Evolutionary conservation across 345 rosid species (phyloP).

Genomic region (Arabidopsis suecica): DNA sequence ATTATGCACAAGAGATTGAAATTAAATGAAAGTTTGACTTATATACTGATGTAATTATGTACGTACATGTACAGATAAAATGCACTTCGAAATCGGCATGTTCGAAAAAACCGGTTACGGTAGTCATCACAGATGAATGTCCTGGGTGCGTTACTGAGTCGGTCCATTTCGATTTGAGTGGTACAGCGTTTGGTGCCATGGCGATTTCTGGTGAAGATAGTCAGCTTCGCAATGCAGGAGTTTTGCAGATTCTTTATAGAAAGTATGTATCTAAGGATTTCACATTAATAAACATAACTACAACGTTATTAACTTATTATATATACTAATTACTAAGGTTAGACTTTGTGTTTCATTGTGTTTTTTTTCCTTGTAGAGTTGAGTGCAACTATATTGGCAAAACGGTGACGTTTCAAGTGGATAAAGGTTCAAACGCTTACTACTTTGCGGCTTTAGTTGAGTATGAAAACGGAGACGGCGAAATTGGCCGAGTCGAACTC

Average conservation of each 20-base stretch:
- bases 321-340: neutral
- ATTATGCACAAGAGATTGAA: neutral
- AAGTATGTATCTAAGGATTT: slow-evolving; percentile 48
- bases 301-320: too few relatives aligned
- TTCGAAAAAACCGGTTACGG: slow-evolving; percentile 59
- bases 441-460: slow-evolving; percentile 57
- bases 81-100: slow-evolving; percentile 62
- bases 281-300: neutral
- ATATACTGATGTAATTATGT: neutral
- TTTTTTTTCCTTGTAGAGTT: slow-evolving; percentile 48
- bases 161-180: slow-evolving; percentile 72
- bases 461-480: slow-evolving; percentile 62
- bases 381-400: slow-evolving; percentile 55
- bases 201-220: slow-evolving; percentile 60
- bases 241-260: slow-evolving; percentile 56
- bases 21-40: neutral
- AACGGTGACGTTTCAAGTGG: slow-evolving; percentile 53
- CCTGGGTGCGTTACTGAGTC: slow-evolving; percentile 57
- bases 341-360: neutral
- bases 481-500: slow-evolving; percentile 50
- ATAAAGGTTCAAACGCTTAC: slow-evolving; percentile 59
- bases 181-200: slow-evolving; percentile 77
- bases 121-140: slow-evolving; percentile 70
- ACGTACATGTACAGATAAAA: slow-evolving; percentile 54
- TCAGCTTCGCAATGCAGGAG: slow-evolving; percentile 59